phyloP scores from a whole-genome alignment of 176 grass and related monocot species.

The Guadua angustifolia region DNA sequence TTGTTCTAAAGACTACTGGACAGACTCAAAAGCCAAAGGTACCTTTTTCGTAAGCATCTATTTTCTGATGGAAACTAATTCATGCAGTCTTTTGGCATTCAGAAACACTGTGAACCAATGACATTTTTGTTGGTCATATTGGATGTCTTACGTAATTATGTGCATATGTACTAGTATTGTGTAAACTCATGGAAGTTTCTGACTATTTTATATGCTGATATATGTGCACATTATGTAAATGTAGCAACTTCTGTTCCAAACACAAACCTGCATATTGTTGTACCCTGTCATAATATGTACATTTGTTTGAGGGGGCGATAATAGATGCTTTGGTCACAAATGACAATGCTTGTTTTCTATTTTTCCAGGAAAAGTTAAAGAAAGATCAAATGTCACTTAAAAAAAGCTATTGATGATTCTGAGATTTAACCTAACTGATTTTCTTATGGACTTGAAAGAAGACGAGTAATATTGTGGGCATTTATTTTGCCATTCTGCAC shows the following conservation, averaged over 20 bases:
- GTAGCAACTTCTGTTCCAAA: slow-evolving; percentile 15
- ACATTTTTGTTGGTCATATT: slow-evolving; percentile 23
- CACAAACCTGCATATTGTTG: not conserved
- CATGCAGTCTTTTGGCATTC: slow-evolving; percentile 15
- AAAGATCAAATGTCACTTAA: slow-evolving; percentile 67
- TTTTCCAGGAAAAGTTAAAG: slow-evolving; percentile 71
- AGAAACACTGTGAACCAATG: slow-evolving; percentile 17
- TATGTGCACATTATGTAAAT: slow-evolving; percentile 22
- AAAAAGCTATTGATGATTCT: slow-evolving; percentile 77
- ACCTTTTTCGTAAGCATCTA: slow-evolving; percentile 25
- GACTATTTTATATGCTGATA: slow-evolving; percentile 26
- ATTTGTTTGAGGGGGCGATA: not conserved
- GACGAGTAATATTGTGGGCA: slow-evolving; percentile 49
- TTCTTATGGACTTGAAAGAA: slow-evolving; percentile 86
- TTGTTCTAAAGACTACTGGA: slow-evolving; percentile 71
- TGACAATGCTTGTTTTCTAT: slow-evolving; percentile 25
- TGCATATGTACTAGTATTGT: not conserved
- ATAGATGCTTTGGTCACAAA: slow-evolving; percentile 12
- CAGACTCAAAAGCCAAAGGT: slow-evolving; percentile 73
- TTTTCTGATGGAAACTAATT: slow-evolving; percentile 29
- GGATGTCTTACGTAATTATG: slow-evolving; percentile 1
- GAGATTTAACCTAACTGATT: slow-evolving; percentile 82
- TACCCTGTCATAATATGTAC: not conserved
- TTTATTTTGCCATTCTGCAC: slow-evolving; percentile 14
- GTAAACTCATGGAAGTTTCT: slow-evolving; percentile 22